A percentile compares a stretch with the other conserved stretches of the same genome.
phyloP scores from a whole-genome alignment of 1,284 basidiomycete species.

The Volvariella surrecta region DNA sequence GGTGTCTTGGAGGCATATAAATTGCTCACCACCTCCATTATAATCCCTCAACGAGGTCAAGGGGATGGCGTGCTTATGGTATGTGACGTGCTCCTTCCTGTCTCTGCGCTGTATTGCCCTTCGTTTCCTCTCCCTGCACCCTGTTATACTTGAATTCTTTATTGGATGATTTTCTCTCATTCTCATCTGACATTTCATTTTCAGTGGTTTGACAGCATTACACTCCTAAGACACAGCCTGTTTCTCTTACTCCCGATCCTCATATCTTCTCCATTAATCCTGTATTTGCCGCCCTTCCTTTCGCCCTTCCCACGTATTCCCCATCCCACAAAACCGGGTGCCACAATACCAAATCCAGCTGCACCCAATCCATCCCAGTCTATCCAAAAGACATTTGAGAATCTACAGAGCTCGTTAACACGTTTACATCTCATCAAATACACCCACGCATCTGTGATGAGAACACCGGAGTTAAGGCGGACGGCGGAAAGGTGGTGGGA shows the following conservation, averaged over 20 bases:
- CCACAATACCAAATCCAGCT: constrained; percentile 9
- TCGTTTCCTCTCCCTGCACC: constrained; percentile 1
- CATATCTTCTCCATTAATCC: constrained; percentile 8
- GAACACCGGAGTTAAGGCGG: constrained; percentile 38
- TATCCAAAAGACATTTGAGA: constrained; percentile 23
- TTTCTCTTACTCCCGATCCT: constrained; percentile 48
- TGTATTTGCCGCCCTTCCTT: constrained; percentile 23
- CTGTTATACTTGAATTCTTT: constrained; percentile 2
- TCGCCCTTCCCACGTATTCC: constrained; percentile 17
- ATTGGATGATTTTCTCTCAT: background rate
- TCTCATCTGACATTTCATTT: constrained; percentile 1
- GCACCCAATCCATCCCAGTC: constrained; percentile 12
- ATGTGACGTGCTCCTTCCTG: constrained; percentile 14
- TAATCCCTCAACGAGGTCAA: constrained; percentile 31
- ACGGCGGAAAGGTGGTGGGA: constrained; percentile 47
- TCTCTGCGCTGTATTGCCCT: background rate
- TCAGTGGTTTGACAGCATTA: constrained; percentile 61
- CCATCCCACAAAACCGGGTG: constrained; percentile 13
- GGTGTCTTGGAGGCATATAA: constrained; percentile 47
- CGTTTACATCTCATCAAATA: constrained; percentile 47
- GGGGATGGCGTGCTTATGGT: constrained; percentile 44
- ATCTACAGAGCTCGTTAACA: constrained; percentile 26
- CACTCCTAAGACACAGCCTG: constrained; percentile 41
- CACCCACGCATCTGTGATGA: constrained; percentile 43
- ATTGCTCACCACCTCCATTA: constrained; percentile 35